phyloP scores from a whole-genome alignment of 2,329 filamentous ascomycete genomes.

The Pseudogymnoascus verrucosus region DNA sequence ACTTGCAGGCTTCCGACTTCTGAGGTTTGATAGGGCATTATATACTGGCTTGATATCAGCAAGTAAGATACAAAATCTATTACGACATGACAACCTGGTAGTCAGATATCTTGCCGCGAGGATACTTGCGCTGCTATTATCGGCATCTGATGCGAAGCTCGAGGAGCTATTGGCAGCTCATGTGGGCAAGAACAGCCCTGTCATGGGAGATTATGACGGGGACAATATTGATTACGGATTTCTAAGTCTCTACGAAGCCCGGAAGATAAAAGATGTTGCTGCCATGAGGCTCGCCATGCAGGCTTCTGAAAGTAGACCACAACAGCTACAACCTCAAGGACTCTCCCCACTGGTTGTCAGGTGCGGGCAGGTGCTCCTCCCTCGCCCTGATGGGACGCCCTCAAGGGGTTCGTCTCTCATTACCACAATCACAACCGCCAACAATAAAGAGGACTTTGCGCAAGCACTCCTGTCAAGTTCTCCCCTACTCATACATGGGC shows the following conservation, averaged over 20 bases:
- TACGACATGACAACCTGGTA: conserved; percentile 49
- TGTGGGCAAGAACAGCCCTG: conserved; percentile 49
- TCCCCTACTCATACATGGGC: conserved; percentile 73
- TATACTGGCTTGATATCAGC: conserved; percentile 61
- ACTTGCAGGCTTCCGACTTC: conserved; percentile 67
- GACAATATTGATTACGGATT: conserved; percentile 71
- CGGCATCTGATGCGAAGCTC: conserved; percentile 70
- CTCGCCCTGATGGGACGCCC: conserved; percentile 46
- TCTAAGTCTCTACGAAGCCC: conserved; percentile 49
- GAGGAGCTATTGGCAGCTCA: conserved; percentile 63
- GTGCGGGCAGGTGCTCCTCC: conserved; percentile 61
- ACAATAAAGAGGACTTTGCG: conserved; percentile 65
- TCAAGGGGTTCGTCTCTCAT: conserved; percentile 48
- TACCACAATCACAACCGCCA: conserved; percentile 61
- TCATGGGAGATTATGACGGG: conserved; percentile 69
- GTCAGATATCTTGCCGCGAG: conserved; percentile 77
- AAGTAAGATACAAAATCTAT: conserved; percentile 59
- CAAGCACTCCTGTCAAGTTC: conserved; percentile 55
- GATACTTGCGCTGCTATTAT: conserved; percentile 70
- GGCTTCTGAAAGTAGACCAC: neutral
- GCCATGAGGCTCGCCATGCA: conserved; percentile 11
- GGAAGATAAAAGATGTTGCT: conserved; percentile 18
- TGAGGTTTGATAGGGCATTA: conserved; percentile 63
- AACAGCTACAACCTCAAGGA: conserved; percentile 26
- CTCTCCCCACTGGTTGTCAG: conserved; percentile 55